Evolutionary conservation across 2,329 filamentous ascomycete species (phyloP), one percentile per base, ranked within the genome.

Genomic region (Trichoderma endophyticum): DNA sequence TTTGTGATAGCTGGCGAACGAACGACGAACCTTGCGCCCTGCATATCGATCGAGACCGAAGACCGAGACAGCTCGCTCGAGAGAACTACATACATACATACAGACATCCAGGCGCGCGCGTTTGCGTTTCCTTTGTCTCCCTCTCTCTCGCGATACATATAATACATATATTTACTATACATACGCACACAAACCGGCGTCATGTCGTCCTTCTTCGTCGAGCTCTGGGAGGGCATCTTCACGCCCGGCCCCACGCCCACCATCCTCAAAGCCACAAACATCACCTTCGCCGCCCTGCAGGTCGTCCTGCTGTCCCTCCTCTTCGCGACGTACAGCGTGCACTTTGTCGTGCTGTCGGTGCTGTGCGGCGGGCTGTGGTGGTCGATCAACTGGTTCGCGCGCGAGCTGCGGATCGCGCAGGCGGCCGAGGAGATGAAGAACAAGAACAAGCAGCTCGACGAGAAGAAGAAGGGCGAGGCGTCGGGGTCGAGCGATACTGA

Each of bases 351-450:
- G 72, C 88, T 99, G 6, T 97, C 93, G 14, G 78, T 91, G 72
- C 85, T 99, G 11, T 93, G 90, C 74, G 95, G 84, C 36, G 92
- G 93, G 5, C 86, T 98, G 43, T 99, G 96, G 96, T 94, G 89
- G 85, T 90, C 92, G 71, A 95, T 98, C 83, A 98, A 98, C 87
- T 99, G 96, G 96, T 98, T 99, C 79, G 94, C 93, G 70, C 83
- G 84, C 60, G 95, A 90, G 83, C 80, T 90, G 63, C 83, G 82
- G 73, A 79, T 80, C 64, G 84, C 84, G 48, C 80, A 83, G 77
- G 84, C 84, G 36, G 78, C 81, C 75, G 86, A 88, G 78, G 82
- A 78, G 54, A 80, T 36, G 34, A 36, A 36, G 39, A 18, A 43
- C 18, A 43, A 77, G 32, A 80, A 83, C 73, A 82, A 84, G 79